phyloP scores from a whole-genome alignment of 2,329 filamentous ascomycete genomes.

The Fusarium sublunatum region DNA sequence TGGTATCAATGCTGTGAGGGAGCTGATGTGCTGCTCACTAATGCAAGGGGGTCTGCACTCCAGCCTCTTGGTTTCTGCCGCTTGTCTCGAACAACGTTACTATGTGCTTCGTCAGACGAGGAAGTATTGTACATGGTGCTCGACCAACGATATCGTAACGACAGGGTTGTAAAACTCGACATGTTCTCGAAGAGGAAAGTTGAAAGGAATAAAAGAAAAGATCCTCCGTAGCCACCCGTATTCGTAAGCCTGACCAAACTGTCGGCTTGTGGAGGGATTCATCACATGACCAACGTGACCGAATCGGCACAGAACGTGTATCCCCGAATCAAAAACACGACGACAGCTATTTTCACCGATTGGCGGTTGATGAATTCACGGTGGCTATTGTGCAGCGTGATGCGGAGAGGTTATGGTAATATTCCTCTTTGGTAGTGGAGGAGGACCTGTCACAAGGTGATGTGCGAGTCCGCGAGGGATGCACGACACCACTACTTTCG shows the following conservation, averaged over 20 bases:
- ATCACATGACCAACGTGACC: conserved; percentile 29
- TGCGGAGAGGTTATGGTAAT: conserved; percentile 32
- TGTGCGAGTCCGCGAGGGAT: conserved; percentile 35
- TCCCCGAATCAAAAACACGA: conserved; percentile 11
- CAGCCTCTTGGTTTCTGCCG: conserved; percentile 11
- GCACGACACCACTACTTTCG: conserved; percentile 34
- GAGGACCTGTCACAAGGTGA: conserved; percentile 41
- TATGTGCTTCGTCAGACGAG: conserved; percentile 4
- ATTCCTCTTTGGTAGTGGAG: conserved; percentile 7
- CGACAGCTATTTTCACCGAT: conserved; percentile 16
- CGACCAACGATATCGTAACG: conserved; percentile 7
- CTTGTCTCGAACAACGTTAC: conserved; percentile 7
- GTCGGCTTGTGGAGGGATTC: conserved; percentile 13
- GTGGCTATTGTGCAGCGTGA: conserved; percentile 30
- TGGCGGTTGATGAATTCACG: conserved; percentile 31
- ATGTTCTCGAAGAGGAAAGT: conserved; percentile 26
- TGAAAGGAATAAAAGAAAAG: conserved; percentile 24
- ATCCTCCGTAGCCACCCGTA: conserved; percentile 25
- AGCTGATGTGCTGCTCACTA: conserved; percentile 29
- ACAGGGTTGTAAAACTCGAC: conserved; percentile 23
- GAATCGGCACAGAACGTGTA: conserved; percentile 11
- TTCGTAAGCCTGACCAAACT: conserved; percentile 29
- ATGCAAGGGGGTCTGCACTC: conserved; percentile 30
- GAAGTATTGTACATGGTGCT: conserved; percentile 13
- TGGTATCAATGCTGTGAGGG: conserved; percentile 16